Conservation (phyloP, 73 alveolate species). For the Paramecium pentaurelia region DNA sequence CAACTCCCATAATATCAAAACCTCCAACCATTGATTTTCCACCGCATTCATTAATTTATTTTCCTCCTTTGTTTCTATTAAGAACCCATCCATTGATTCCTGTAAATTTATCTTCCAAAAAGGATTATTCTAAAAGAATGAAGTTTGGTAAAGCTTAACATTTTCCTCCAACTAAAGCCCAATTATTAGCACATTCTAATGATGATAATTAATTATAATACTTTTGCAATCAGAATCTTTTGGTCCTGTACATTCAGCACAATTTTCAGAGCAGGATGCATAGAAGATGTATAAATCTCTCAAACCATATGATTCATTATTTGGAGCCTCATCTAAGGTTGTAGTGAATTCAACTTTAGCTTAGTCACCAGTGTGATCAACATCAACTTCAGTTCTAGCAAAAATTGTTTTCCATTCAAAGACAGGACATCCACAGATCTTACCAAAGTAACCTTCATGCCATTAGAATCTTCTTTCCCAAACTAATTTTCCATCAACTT, state of each 20-base stretch:
- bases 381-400: constrained; percentile 19
- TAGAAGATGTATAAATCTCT: constrained; percentile 3
- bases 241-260: constrained; percentile 45
- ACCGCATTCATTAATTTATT: not conserved
- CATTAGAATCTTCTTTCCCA: not conserved
- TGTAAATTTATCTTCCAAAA: constrained; percentile 24
- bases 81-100: not conserved
- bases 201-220: not conserved
- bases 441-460: not conserved
- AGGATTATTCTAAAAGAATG: not conserved
- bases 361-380: constrained; percentile 2
- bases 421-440: not conserved
- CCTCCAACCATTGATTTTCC: constrained; percentile 32
- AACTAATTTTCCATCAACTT: not conserved
- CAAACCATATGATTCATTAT: constrained; percentile 10
- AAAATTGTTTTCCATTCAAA: not conserved
- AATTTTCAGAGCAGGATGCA: constrained; percentile 21
- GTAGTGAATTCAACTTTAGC: not conserved
- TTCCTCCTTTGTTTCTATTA: not conserved
- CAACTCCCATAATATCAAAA: not conserved
- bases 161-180: not conserved
- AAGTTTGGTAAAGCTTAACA: constrained; percentile 18
- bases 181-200: not conserved
- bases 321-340: not conserved
- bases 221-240: not conserved